Percentiles rank a stretch among this genome's conserved stretches.
These are phyloP conservation scores for Fusarium sublunatum DNA, from an alignment of 2,329 filamentous ascomycete species.

Conservation along the genomic window DNA sequence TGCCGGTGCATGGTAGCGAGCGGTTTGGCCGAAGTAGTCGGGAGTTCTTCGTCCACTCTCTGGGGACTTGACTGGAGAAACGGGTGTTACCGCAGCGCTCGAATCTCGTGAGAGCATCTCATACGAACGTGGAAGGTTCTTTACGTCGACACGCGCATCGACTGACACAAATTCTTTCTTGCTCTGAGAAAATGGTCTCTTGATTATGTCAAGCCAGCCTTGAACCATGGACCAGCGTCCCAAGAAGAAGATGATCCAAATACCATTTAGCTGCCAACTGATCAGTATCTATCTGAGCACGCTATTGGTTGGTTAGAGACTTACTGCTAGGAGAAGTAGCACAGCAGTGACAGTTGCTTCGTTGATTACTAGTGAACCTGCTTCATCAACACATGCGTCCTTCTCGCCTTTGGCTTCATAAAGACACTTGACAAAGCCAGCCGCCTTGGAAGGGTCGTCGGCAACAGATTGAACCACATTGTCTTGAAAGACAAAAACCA, in stretches of 20 bases:
- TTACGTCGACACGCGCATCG: slow-evolving; percentile 74
- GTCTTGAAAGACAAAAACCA: slow-evolving; percentile 90
- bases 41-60: slow-evolving; percentile 59
- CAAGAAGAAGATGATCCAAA: slow-evolving; percentile 86
- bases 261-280: slow-evolving; percentile 74
- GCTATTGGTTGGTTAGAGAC: slow-evolving; percentile 47
- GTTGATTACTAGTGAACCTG: slow-evolving; percentile 73
- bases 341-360: slow-evolving; percentile 84
- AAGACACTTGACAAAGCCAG: slow-evolving; percentile 81
- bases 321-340: slow-evolving; percentile 81
- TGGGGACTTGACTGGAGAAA: slow-evolving; percentile 54
- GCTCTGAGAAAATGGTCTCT: slow-evolving; percentile 58
- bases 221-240: slow-evolving; percentile 85
- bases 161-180: slow-evolving; percentile 89
- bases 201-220: slow-evolving; percentile 80
- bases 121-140: slow-evolving; percentile 76
- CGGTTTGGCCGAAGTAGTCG: slow-evolving; percentile 67
- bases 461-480: slow-evolving; percentile 72
- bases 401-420: slow-evolving; percentile 65
- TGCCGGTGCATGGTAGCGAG: slow-evolving; percentile 64
- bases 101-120: slow-evolving; percentile 79
- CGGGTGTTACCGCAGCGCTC: slow-evolving; percentile 65
- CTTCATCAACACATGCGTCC: slow-evolving; percentile 71
- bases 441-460: slow-evolving; percentile 64
- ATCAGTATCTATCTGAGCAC: slow-evolving; percentile 17